phyloP scores from a whole-genome alignment of 768 basidiomycete species.

The Roridomyces roridus region DNA sequence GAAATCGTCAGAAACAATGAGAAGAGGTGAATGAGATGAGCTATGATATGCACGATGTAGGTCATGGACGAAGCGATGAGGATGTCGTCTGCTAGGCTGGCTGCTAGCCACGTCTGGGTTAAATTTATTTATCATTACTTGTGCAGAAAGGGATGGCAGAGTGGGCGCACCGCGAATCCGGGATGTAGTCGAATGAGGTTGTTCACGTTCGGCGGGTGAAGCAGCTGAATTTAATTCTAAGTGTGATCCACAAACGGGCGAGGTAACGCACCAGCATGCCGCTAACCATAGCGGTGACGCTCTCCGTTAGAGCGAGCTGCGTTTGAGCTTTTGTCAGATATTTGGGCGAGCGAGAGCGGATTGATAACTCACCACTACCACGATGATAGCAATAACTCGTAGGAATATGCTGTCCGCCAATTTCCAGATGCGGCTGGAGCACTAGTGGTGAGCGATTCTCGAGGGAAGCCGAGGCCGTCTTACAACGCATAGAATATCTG shows the following conservation, averaged over 20 bases:
- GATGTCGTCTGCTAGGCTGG: constrained; percentile 15
- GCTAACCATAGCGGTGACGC: neutral
- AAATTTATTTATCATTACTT: neutral
- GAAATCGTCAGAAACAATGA: neutral
- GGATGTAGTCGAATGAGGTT: constrained; percentile 2
- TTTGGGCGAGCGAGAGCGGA: too few relatives aligned
- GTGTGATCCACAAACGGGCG: neutral
- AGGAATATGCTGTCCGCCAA: neutral
- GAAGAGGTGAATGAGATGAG: neutral
- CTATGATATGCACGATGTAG: constrained; percentile 17
- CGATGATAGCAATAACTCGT: neutral
- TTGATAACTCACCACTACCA: constrained; percentile 3
- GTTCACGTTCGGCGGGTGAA: neutral
- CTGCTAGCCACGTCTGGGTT: constrained; percentile 19
- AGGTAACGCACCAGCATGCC: neutral
- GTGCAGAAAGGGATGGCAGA: neutral
- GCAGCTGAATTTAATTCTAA: neutral
- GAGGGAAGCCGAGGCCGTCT: neutral
- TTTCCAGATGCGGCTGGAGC: constrained; percentile 7
- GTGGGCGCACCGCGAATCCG: neutral
- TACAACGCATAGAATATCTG: constrained; percentile 10
- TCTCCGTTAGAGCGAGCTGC: neutral
- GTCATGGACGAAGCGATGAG: constrained; percentile 25
- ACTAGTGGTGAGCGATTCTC: neutral
- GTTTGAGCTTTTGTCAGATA: neutral